Percentiles rank a stretch among this genome's conserved stretches.
phyloP scores from a whole-genome alignment of 192 early-diverging fungal species.

The Gonapodya prolifera region DNA sequence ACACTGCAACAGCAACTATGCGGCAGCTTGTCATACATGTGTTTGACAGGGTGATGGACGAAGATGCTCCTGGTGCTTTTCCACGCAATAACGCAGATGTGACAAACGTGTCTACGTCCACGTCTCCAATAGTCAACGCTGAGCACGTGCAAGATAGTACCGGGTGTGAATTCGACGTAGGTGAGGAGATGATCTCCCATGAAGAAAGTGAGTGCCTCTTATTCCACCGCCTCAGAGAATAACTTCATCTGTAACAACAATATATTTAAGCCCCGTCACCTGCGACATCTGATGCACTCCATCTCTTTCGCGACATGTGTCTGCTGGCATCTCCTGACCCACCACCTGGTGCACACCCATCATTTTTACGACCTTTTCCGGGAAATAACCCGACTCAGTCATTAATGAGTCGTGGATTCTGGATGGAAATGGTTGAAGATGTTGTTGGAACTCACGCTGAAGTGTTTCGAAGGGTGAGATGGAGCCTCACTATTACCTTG shows the following conservation, averaged over 20 bases:
- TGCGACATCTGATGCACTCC: neutral
- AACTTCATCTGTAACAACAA: neutral
- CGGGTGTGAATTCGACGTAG: neutral
- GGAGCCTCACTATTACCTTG: neutral
- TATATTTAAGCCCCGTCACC: neutral
- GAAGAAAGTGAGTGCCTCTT: neutral
- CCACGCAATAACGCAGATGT: too few species aligned
- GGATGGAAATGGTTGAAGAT: constrained; percentile 81
- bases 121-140: too few species aligned
- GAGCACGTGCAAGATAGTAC: neutral
- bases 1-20: constrained; percentile 75
- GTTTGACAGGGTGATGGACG: constrained; percentile 68
- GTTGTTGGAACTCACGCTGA: constrained; percentile 65
- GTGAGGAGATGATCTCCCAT: neutral
- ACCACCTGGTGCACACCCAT: constrained; percentile 45
- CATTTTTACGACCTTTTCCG: constrained; percentile 64
- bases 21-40: constrained; percentile 70
- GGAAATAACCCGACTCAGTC: constrained; percentile 45
- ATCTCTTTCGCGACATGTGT: neutral
- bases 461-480: constrained; percentile 56
- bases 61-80: too few species aligned
- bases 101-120: too few species aligned
- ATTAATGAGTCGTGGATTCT: constrained; percentile 26
- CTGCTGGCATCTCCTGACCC: neutral
- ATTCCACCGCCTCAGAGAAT: neutral